Percentiles rank a stretch among this genome's conserved stretches.
Evolutionary conservation across 140 eudicot species (phyloP).

Genomic region (Anethum foeniculum): DNA sequence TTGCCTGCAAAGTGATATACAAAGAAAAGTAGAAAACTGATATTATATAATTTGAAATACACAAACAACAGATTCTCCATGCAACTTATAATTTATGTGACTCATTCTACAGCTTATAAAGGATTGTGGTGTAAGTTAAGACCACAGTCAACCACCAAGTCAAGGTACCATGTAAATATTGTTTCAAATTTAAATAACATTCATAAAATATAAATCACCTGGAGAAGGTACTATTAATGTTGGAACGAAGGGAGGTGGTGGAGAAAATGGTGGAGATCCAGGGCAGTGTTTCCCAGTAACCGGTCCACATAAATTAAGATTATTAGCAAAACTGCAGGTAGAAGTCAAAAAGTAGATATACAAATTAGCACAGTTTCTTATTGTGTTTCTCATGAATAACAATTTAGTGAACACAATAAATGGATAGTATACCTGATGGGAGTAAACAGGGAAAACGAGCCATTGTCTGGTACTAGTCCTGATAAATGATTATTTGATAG

Average conservation of each 20-base stretch:
- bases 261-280: constrained; percentile 96
- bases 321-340: constrained; percentile 74
- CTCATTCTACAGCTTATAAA: background rate
- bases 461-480: constrained; percentile 89
- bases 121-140: background rate
- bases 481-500: constrained; percentile 73
- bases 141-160: background rate
- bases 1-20: constrained; percentile 35
- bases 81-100: background rate
- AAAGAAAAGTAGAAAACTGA: background rate
- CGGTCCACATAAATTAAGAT: constrained; percentile 82
- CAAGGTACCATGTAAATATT: background rate
- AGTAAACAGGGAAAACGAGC: constrained; percentile 83
- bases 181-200: background rate
- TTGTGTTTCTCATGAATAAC: background rate
- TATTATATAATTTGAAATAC: background rate
- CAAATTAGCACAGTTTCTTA: background rate
- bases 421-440: constrained; percentile 52
- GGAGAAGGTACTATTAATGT: constrained; percentile 53
- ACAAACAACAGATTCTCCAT: background rate
- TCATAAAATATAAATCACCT: constrained; percentile 30
- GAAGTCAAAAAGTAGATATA: background rate
- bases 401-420: background rate
- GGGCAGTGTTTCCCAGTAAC: constrained; percentile 93
- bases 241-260: constrained; percentile 86